These are phyloP conservation scores for Acer campestre DNA, from an alignment of 345 rosid species.

Conservation along the genomic window DNA sequence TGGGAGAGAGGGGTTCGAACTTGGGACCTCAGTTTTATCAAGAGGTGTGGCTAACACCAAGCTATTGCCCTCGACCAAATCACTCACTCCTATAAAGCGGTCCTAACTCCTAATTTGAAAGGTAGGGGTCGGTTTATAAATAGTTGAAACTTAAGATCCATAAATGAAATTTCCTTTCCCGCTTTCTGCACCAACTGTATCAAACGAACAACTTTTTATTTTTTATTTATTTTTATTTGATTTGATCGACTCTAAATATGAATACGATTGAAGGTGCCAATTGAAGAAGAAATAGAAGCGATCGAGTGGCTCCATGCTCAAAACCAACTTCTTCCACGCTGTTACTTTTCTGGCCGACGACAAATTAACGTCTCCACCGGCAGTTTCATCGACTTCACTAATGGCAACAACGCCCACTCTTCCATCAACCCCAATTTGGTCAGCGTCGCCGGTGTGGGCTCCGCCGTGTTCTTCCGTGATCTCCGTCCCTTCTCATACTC, in stretches of 20 bases:
- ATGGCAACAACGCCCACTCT: constrained; percentile 41
- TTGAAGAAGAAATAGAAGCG: constrained; percentile 58
- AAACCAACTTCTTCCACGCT: constrained; percentile 59
- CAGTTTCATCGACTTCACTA: constrained; percentile 31
- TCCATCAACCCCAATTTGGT: constrained; percentile 34
- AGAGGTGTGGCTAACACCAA: no score
- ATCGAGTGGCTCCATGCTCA: constrained; percentile 88
- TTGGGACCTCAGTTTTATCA: no score
- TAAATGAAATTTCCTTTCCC: constrained; percentile 20
- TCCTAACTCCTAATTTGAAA: not conserved
- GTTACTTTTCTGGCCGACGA: constrained; percentile 74
- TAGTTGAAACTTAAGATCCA: not conserved
- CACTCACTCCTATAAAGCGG: no score
- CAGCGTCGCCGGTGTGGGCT: constrained; percentile 85
- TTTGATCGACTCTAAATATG: no score
- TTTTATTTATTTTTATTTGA: no score
- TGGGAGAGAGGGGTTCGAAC: no score
- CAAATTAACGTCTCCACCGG: constrained; percentile 29
- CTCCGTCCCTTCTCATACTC: constrained; percentile 70
- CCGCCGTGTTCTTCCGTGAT: constrained; percentile 67
- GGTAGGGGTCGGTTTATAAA: not conserved
- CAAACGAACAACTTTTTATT: no score
- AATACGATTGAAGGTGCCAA: constrained; percentile 53
- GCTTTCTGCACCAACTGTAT: not conserved
- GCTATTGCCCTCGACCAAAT: no score